phyloP scores from a whole-genome alignment of 1,284 basidiomycete species.

The Ustilago shanxiensis region DNA sequence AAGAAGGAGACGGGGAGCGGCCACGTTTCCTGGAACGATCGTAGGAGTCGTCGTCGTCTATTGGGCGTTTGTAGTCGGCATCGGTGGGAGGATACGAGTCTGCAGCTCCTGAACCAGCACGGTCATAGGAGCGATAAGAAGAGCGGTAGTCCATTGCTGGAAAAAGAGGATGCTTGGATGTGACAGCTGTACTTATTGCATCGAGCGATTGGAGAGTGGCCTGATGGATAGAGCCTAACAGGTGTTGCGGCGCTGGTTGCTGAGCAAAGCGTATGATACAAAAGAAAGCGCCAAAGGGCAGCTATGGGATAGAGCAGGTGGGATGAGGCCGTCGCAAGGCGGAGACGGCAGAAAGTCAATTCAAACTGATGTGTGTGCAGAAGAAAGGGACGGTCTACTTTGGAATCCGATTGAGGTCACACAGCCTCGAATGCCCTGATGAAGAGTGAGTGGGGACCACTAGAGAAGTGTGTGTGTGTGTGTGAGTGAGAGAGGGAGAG shows the following conservation, averaged over 20 bases:
- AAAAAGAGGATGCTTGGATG: neutral
- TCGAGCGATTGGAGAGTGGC: too few relatives aligned
- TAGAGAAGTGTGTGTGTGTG: neutral
- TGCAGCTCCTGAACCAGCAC: slow-evolving; percentile 18
- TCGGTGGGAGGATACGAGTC: slow-evolving; percentile 14
- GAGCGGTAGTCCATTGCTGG: slow-evolving; percentile 47
- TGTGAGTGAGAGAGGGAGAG: neutral
- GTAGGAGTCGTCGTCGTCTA: slow-evolving; percentile 47
- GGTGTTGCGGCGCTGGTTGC: neutral
- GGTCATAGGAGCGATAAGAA: slow-evolving; percentile 45
- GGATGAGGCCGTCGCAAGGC: neutral
- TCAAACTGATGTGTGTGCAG: neutral
- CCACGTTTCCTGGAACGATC: slow-evolving; percentile 50
- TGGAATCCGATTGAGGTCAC: neutral
- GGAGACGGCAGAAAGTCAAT: neutral
- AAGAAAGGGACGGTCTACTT: neutral
- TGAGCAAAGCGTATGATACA: neutral
- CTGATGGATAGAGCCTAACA: too few relatives aligned
- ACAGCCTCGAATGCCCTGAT: neutral
- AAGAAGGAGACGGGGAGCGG: slow-evolving; percentile 46
- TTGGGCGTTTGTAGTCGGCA: slow-evolving; percentile 17
- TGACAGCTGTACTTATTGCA: slow-evolving; percentile 6
- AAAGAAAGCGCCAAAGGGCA: neutral
- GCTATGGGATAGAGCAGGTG: neutral
- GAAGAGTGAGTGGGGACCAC: neutral